Evolutionary conservation across 495 filamentous ascomycete genomes (phyloP).

Genomic region (Aspergillus saccharolyticus): DNA sequence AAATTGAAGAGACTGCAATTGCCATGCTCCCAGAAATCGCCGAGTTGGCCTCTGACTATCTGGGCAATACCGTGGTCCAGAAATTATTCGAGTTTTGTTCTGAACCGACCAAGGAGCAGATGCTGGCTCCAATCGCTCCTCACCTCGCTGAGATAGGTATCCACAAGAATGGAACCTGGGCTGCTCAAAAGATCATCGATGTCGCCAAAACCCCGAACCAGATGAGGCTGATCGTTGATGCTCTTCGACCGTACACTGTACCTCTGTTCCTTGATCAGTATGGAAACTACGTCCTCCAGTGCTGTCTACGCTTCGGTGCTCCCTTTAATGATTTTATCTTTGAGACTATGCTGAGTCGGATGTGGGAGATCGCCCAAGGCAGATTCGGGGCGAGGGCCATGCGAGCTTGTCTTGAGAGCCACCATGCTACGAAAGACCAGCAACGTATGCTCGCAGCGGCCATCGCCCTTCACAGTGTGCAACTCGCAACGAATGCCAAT

Average conservation of each 20-base stretch:
- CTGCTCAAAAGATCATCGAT: conserved; percentile 98
- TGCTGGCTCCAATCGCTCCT: conserved; percentile 82
- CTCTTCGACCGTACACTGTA: conserved; percentile 77
- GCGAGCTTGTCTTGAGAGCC: conserved; percentile 95
- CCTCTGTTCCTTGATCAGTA: conserved; percentile 95
- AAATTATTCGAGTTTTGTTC: conserved; percentile 97
- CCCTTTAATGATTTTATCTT: conserved; percentile 97
- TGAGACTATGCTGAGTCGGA: conserved; percentile 88
- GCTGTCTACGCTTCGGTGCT: conserved; percentile 82
- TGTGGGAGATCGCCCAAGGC: conserved; percentile 93
- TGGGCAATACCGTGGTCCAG: conserved; percentile 98
- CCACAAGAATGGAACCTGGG: conserved; percentile 99
- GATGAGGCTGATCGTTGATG: conserved; percentile 77
- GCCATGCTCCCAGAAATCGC: conserved; percentile 96
- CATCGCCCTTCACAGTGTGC: conserved; percentile 92
- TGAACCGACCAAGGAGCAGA: conserved; percentile 80
- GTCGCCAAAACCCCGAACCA: conserved; percentile 80
- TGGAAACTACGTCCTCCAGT: conserved; percentile 96
- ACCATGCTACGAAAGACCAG: conserved; percentile 91
- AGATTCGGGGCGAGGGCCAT: conserved; percentile 93
- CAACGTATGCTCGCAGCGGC: conserved; percentile 91
- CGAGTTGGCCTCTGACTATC: conserved; percentile 88
- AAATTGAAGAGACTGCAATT: conserved; percentile 87
- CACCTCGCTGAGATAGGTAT: conserved; percentile 95
- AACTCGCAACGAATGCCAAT: conserved; percentile 93